Evolutionary conservation across 1,139 yeast species (phyloP), one percentile per base, ranked within the genome.

Genomic region (Geotrichum fermentans): DNA sequence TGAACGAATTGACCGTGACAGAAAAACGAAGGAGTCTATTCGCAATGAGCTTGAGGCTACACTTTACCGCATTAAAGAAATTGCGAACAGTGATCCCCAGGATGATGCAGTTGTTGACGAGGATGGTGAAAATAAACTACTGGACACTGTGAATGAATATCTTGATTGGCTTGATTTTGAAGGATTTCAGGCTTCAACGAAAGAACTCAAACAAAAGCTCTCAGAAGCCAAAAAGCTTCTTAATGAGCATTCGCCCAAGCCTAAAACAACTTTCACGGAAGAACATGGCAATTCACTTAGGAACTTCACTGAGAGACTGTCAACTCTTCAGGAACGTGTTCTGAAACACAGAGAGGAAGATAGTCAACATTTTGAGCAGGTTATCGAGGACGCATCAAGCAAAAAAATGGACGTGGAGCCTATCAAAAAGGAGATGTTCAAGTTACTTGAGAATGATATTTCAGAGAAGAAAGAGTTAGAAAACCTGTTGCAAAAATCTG

Each of bases 131-230:
- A 10, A 10, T 10, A 24, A 24, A 24, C 17, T 38, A 16, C 14
- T 40, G 11, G 38, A 38, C 24, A 30, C 30, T 17, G 37, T 33
- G 2, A 39, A 17, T 20, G 47, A 42, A 7, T 43, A 40, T 3
- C 24, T 49, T 46, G 94, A 84, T 55, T 87, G 96, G 96, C 70
- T 88, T 34, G 95, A 87, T 49, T 80, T 77, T 56, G 90, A 82
- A 20, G 77, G 87, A 48, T 85, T 80, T 50, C 72, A 70, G 28
- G 77, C 87, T 1, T 55, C 73, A 0, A 52, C 73, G 37, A 70
- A 69, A n/a, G 76, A 69, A 8, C 63, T 79, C 39, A 58, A 65
- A 42, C 49, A 58, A 34, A 67, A 71, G 40, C 63, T 69, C 52
- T 65, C 70, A 1, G 61, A 57, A 11, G 56, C 67, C 29, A 54